phyloP scores from a whole-genome alignment of 2,329 filamentous ascomycete species.

The Aureobasidium musti region DNA sequence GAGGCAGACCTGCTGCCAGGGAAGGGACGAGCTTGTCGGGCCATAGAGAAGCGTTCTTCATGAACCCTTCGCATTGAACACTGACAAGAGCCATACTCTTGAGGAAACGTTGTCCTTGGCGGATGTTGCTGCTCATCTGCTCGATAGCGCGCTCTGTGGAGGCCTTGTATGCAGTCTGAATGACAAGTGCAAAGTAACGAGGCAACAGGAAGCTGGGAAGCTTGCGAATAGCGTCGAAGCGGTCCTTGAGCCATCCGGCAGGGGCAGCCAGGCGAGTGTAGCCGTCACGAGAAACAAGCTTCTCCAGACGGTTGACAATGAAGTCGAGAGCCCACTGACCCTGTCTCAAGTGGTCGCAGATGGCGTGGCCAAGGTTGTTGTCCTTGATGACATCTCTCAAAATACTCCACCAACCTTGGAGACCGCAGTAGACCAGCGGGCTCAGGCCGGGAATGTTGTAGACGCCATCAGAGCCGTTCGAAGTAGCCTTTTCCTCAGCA shows the following conservation, averaged over 20 bases:
- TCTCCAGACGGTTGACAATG: constrained; percentile 74
- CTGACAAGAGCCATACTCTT: constrained; percentile 89
- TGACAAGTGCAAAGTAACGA: constrained; percentile 86
- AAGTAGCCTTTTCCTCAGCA: constrained; percentile 80
- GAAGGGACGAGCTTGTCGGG: constrained; percentile 81
- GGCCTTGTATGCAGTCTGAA: constrained; percentile 84
- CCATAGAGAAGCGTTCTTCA: constrained; percentile 88
- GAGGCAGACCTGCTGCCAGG: constrained; percentile 86
- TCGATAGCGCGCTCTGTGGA: constrained; percentile 76
- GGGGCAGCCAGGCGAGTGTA: constrained; percentile 66
- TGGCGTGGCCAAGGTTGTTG: constrained; percentile 88
- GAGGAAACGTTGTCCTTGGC: constrained; percentile 82
- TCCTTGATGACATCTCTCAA: constrained; percentile 79
- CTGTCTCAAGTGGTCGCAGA: constrained; percentile 89
- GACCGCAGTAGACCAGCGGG: constrained; percentile 84
- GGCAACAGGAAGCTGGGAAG: constrained; percentile 89
- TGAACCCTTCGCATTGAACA: constrained; percentile 83
- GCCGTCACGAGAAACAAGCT: constrained; percentile 60
- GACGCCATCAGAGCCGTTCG: constrained; percentile 76
- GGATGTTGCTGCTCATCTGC: constrained; percentile 75
- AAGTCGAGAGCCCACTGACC: constrained; percentile 94
- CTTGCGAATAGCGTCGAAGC: constrained; percentile 80
- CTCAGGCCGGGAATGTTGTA: constrained; percentile 86
- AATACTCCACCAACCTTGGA: constrained; percentile 99
- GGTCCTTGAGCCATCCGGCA: constrained; percentile 75